Base-by-base conservation (phyloP, 78 protist species). In the Monosiga brevicollis region DNA sequence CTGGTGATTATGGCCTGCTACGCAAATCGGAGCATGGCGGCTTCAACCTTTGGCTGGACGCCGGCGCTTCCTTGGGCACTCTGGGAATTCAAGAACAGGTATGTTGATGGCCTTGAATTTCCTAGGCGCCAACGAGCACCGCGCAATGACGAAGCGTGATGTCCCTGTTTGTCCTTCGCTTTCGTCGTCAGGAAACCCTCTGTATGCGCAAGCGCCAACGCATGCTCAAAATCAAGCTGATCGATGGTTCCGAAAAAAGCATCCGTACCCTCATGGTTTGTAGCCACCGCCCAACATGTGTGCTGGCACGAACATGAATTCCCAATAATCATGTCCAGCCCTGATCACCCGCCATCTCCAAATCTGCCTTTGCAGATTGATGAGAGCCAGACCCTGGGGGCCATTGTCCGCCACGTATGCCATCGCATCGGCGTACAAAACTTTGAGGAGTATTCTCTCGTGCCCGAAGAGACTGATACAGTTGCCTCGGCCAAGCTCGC, bases 161-260 rank as follows among this genome's bases (percentile, higher is more conserved):
- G 15, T 15, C 29, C 29, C 62, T 49, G 15, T 15, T 11, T 71
- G 11, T 71, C 75, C 10, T 11, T 35, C 37, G 23, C 25, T 41
- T 2, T 74, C 29, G 29, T n/a, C 6, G 2, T 74, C 81, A 82
- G 85, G 93, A 88, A 80, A 84, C 85, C 41, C 41, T 93, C 40
- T 90, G 90, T 79, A 90, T 87, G 85, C 84, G 85, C 78, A 90
- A 90, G 87, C 90, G 90, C 82, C 92, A 88, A 43, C 86, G 95
- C 54, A 86, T 93, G 32, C 87, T 90, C 22, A 49, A 71, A 20
- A 84, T 86, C 22, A 9, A 29, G 35, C 22, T 75, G 55, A 49
- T 81, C 71, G 89, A 86, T 37, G 89, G 40, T 38, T 0, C 83
- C 54, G 36, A 9, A 26, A 42, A 76, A 37, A 82, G 78, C 54